Evolutionary conservation across 352 stramenopile species (phyloP), one percentile per base, ranked within the genome.

Genomic region (Globisporangium iwayamae): DNA sequence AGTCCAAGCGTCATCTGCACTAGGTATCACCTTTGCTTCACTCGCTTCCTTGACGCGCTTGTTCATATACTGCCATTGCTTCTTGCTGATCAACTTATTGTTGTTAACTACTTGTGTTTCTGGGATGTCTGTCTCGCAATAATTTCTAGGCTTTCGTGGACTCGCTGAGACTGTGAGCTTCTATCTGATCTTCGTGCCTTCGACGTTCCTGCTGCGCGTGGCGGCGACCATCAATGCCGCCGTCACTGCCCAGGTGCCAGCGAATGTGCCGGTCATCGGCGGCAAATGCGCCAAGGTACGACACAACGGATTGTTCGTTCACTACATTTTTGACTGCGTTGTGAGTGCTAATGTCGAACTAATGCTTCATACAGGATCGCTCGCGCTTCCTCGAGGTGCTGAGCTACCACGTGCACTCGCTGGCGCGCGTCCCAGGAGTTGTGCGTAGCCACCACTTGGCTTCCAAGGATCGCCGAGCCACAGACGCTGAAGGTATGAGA

Each of bases 341-440:
- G 36, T 41, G 36, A 41, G 11, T 13, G 2, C n/a, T 63, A 8
- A 32, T 38, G 2, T 16, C 18, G 51, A 28, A 3, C 38, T 22
- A 13, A 34, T 34, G 13, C 45, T 52, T 8, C 16, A 22, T 68
- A 14, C 50, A 87, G 78, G 75, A 79, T 11, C 56, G 71, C 2
- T 86, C 73, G 46, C 69, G 58, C 3, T 83, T 82, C n/a, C 28
- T 82, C 13, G 73, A 69, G 13, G 55, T 86, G 39, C 39, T 83
- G 10, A 68, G 55, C 10, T 69, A 68, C 34, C 72, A 79, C n/a
- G 1, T 77, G 4, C 43, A 71, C 28, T 72, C 71, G 28, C 51
- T 79, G 39, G 65, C 75, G 6, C 72, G 48, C 54, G 32, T 75
- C 14, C 73, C 73, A 2, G 64, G 61, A 16, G 55, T 60, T 5